Conservation (phyloP, 139 green algal species). For the Chlorella sp. region DNA sequence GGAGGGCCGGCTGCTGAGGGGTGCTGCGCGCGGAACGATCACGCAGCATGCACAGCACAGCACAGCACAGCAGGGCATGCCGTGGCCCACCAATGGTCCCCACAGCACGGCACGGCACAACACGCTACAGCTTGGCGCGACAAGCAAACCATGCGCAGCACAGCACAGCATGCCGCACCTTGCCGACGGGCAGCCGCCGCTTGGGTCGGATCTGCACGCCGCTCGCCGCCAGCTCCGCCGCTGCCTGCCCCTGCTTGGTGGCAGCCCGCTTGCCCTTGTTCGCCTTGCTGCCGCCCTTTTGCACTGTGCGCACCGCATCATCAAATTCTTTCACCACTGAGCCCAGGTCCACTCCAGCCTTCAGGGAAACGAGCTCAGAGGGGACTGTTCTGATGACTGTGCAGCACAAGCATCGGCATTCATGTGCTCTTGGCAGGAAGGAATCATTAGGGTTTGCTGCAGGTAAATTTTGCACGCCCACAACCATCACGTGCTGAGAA, state of each 20-base stretch:
- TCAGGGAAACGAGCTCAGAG: not conserved
- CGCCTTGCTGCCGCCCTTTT: constrained; percentile 8
- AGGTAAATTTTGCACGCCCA: no score
- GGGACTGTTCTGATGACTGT: no score
- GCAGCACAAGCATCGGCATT: no score
- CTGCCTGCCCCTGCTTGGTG: constrained; percentile 8
- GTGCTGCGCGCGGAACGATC: not conserved
- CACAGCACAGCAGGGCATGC: no score
- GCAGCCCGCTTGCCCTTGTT: not conserved
- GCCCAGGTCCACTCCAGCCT: constrained; percentile 79
- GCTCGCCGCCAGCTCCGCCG: constrained; percentile 38
- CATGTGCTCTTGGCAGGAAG: no score
- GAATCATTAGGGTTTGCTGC: no score
- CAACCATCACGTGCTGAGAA: no score
- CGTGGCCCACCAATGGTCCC: no score
- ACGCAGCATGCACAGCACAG: not conserved
- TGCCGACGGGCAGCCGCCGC: constrained; percentile 65
- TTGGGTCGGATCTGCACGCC: constrained; percentile 70
- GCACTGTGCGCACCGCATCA: constrained; percentile 22
- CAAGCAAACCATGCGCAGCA: no score
- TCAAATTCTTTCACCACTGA: constrained; percentile 55
- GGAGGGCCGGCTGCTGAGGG: not conserved
- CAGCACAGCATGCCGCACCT: not conserved
- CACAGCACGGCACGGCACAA: not conserved
- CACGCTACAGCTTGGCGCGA: not conserved